Percentiles rank a stretch among this genome's conserved stretches.
Conservation (phyloP, 495 filamentous ascomycete species). For the Xylaria bambusicola region DNA sequence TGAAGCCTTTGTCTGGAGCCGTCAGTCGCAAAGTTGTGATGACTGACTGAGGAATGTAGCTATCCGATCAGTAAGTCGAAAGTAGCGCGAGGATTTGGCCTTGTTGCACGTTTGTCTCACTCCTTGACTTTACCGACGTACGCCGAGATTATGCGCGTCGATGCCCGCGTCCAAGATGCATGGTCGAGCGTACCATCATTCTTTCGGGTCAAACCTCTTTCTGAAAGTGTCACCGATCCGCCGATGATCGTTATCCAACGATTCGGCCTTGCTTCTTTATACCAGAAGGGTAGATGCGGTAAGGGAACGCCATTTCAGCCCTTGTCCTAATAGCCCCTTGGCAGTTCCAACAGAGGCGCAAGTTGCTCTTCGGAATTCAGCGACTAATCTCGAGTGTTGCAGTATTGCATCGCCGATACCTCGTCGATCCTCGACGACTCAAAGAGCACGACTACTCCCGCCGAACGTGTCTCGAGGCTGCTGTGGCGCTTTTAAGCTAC, state of each 20-base stretch:
- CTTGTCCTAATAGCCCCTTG: not conserved
- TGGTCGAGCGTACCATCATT: slow-evolving; percentile 59
- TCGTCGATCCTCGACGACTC: slow-evolving; percentile 57
- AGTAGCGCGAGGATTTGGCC: slow-evolving; percentile 40
- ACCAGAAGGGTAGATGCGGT: slow-evolving; percentile 66
- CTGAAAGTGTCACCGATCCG: slow-evolving; percentile 64
- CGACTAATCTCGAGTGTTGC: not conserved
- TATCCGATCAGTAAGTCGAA: slow-evolving; percentile 48
- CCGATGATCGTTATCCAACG: slow-evolving; percentile 66
- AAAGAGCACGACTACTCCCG: slow-evolving; percentile 69
- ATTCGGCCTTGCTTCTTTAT: slow-evolving; percentile 69
- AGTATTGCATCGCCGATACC: slow-evolving; percentile 72
- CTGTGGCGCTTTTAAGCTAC: slow-evolving; percentile 59
- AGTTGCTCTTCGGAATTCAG: not conserved
- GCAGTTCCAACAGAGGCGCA: not conserved
- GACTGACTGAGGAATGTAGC: too few relatives aligned
- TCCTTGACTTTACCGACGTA: slow-evolving; percentile 51
- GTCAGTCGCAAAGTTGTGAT: too few relatives aligned
- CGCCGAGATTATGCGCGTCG: slow-evolving; percentile 66
- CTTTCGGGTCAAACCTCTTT: slow-evolving; percentile 59
- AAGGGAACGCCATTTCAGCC: too few relatives aligned
- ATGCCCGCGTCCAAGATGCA: slow-evolving; percentile 59
- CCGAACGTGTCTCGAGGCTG: slow-evolving; percentile 65
- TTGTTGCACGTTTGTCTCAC: slow-evolving; percentile 43
- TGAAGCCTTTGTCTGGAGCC: too few relatives aligned